phyloP scores from a whole-genome alignment of 129 eudicot species.

The Helichrysum umbraculigerum region DNA sequence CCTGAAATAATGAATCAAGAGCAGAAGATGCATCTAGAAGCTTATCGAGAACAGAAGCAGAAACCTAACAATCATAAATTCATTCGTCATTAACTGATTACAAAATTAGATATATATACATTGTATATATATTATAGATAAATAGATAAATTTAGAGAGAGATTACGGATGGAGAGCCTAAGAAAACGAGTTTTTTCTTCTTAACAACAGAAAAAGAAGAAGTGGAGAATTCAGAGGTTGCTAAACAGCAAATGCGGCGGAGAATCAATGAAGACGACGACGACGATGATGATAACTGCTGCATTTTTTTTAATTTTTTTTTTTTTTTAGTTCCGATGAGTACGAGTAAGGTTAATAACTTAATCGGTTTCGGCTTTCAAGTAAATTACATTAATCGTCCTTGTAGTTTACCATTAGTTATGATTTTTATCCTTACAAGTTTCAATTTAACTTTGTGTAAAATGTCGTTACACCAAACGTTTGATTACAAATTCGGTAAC shows the following conservation, averaged over 20 bases:
- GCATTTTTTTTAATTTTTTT: conserved; percentile 11
- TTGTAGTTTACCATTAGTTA: no score
- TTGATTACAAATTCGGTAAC: no score
- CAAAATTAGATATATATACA: not conserved
- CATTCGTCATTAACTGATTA: not conserved
- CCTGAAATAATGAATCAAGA: conserved; percentile 71
- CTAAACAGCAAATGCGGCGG: conserved; percentile 56
- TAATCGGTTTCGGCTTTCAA: conserved; percentile 7
- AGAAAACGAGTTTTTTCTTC: conserved; percentile 73
- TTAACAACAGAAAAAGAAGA: conserved; percentile 25
- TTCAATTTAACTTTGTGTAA: no score
- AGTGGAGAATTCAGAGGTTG: conserved; percentile 38
- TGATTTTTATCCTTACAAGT: no score
- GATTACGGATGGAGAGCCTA: conserved; percentile 82
- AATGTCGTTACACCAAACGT: no score
- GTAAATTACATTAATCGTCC: no score
- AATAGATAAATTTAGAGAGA: not conserved
- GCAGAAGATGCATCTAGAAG: conserved; percentile 70
- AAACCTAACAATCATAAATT: conserved; percentile 42
- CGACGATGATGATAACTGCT: conserved; percentile 43
- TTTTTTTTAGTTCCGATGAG: conserved; percentile 12
- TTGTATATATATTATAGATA: no score
- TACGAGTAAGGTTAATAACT: not conserved
- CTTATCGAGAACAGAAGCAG: conserved; percentile 82
- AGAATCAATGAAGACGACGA: conserved; percentile 39